Conservation (phyloP, 257 asterid genomes). For the Petrea volubilis region DNA sequence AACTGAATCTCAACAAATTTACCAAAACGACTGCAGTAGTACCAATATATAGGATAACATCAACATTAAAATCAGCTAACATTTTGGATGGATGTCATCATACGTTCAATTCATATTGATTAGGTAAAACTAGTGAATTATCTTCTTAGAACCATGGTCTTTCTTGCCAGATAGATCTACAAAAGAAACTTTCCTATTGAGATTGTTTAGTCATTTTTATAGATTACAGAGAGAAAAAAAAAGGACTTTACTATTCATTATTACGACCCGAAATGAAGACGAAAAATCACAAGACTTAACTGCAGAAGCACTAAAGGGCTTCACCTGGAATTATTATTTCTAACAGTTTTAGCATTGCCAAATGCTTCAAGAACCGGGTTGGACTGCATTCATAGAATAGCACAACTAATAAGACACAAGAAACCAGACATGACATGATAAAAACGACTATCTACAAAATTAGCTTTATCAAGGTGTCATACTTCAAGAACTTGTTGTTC, state of each 20-base stretch:
- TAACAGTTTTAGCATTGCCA: conserved; percentile 97
- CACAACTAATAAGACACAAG: conserved; percentile 19
- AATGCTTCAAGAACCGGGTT: conserved; percentile 99
- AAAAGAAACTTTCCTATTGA: background rate
- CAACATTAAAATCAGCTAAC: conserved; percentile 9
- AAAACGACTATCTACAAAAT: conserved; percentile 15
- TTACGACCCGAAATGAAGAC: conserved; percentile 2
- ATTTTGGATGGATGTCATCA: conserved; percentile 4
- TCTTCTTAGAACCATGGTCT: conserved; percentile 6
- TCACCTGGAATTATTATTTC: conserved; percentile 99
- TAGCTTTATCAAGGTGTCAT: conserved; percentile 37
- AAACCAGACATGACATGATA: conserved; percentile 13
- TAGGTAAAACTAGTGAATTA: conserved; percentile 2
- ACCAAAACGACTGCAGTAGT: conserved; percentile 89
- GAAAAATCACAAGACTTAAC: conserved; percentile 23
- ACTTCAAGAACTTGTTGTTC: conserved; percentile 99
- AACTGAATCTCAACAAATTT: conserved; percentile 98
- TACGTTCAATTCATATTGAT: conserved; percentile 6
- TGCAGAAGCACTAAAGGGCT: conserved; percentile 34
- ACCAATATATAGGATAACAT: conserved; percentile 36
- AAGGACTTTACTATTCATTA: background rate
- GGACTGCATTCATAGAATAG: conserved; percentile 64
- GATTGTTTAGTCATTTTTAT: too few species aligned
- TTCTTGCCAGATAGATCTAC: conserved; percentile 7
- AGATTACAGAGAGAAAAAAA: background rate